Evolutionary conservation across 1,284 basidiomycete genomes (phyloP).

Genomic region (Jaminaea rosea): DNA sequence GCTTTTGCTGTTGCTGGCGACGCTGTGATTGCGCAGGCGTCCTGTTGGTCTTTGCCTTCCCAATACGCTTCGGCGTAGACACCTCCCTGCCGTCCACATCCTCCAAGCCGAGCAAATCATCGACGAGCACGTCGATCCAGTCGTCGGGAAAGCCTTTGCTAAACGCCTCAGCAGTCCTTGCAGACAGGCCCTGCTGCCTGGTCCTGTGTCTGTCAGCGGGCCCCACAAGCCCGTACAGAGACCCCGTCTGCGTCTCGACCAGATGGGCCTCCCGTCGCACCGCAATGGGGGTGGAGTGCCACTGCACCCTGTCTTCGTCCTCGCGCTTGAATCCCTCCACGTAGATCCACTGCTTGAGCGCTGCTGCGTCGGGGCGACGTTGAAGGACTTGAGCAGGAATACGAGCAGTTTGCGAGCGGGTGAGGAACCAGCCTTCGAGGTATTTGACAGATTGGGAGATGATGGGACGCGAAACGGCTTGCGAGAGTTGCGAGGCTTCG

Average conservation of each 20-base stretch:
- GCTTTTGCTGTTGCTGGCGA: too few relatives aligned
- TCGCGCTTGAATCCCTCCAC: not conserved
- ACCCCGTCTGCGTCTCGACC: not conserved
- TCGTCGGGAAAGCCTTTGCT: not conserved
- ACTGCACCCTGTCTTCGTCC: not conserved
- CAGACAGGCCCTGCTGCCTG: not conserved
- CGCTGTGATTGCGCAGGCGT: too few relatives aligned
- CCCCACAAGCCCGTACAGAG: not conserved
- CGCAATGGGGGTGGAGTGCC: not conserved
- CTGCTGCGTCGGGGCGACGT: not conserved
- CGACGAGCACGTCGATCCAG: not conserved
- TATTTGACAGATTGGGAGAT: too few relatives aligned
- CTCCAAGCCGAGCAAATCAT: too few relatives aligned
- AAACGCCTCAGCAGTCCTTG: not conserved
- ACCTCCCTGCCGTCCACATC: too few relatives aligned
- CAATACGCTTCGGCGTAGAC: too few relatives aligned
- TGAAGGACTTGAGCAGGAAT: not conserved
- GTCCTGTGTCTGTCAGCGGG: not conserved
- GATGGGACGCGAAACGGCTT: too few relatives aligned
- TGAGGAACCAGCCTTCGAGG: too few relatives aligned
- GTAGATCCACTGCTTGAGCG: not conserved
- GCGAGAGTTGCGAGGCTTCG: too few relatives aligned
- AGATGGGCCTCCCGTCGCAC: not conserved
- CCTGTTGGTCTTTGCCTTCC: too few relatives aligned
- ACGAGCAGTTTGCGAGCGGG: too few relatives aligned